phyloP scores from a whole-genome alignment of 805 yeast species.

The Komagataella mondaviorum region DNA sequence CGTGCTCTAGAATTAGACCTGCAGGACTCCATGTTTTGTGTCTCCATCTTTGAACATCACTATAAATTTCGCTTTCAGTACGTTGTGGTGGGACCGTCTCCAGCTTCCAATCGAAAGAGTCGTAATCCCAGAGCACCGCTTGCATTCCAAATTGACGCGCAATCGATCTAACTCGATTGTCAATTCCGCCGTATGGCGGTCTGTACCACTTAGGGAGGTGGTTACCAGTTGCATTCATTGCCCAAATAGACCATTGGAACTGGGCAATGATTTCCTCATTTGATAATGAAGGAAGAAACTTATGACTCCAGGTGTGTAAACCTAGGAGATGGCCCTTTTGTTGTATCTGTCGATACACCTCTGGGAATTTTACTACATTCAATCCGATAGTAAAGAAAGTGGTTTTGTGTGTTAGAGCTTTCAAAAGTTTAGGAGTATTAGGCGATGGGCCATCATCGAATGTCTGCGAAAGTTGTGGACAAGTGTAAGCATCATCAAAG shows the following conservation, averaged over 20 bases:
- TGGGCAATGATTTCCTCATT: conserved; percentile 83
- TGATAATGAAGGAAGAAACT: conserved; percentile 60
- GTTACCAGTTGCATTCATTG: conserved; percentile 86
- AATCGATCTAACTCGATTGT: conserved; percentile 71
- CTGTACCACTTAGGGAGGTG: conserved; percentile 88
- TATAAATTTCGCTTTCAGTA: conserved; percentile 36
- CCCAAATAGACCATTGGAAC: conserved; percentile 93
- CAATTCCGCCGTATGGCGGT: conserved; percentile 95
- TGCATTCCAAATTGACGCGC: conserved; percentile 78
- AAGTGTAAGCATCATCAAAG: conserved; percentile 63
- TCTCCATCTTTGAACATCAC: conserved; percentile 44
- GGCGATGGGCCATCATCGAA: conserved; percentile 94
- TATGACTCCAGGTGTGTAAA: conserved; percentile 90
- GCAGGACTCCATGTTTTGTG: conserved; percentile 11
- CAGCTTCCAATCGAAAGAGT: conserved; percentile 84
- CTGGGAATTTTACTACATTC: conserved; percentile 68
- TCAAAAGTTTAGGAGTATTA: conserved; percentile 47
- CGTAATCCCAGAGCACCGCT: conserved; percentile 83
- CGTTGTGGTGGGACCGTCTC: conserved; percentile 28
- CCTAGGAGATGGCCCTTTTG: conserved; percentile 67
- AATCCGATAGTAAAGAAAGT: conserved; percentile 84
- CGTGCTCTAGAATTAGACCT: conserved; percentile 85
- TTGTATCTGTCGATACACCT: conserved; percentile 44
- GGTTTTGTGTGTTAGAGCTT: conserved; percentile 34
- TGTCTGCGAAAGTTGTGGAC: conserved; percentile 68